Conservation (phyloP, 306 rosid species). For the Trifolium fragiferum region DNA sequence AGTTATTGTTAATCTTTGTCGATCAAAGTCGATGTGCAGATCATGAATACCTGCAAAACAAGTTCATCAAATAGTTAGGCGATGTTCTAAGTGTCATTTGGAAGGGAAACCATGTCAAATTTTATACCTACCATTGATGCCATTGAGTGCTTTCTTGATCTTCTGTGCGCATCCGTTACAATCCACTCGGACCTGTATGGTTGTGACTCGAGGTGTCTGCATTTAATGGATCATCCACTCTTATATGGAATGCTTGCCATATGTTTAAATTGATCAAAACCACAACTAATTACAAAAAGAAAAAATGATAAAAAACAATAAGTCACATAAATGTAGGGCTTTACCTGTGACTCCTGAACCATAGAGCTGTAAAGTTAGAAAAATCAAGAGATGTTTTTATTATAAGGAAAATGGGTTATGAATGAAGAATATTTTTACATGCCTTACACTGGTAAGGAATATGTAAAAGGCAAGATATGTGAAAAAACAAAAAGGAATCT, state of each 20-base stretch:
- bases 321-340: slow-evolving; percentile 10
- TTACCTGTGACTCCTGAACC: slow-evolving; percentile 73
- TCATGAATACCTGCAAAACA: slow-evolving; percentile 76
- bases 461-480: slow-evolving; percentile 59
- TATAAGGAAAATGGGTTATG: slow-evolving; percentile 42
- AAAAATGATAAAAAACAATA: not conserved
- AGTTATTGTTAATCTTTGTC: slow-evolving; percentile 69
- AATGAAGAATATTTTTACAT: slow-evolving; percentile 55
- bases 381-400: slow-evolving; percentile 39
- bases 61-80: not conserved
- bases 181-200: slow-evolving; percentile 86
- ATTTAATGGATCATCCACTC: slow-evolving; percentile 39
- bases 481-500: slow-evolving; percentile 69
- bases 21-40: slow-evolving; percentile 64
- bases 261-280: slow-evolving; percentile 15
- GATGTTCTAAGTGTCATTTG: not conserved
- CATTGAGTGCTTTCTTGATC: slow-evolving; percentile 78
- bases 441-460: slow-evolving; percentile 60
- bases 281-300: not conserved
- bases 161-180: slow-evolving; percentile 94
- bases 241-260: slow-evolving; percentile 12
- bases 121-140: slow-evolving; percentile 64
- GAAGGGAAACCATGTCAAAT: slow-evolving; percentile 13
- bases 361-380: slow-evolving; percentile 49
- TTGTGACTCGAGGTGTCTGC: slow-evolving; percentile 75